Evolutionary conservation across 1,284 basidiomycete genomes (phyloP), one percentile per base, ranked within the genome.

Genomic region (Coniferiporia sulphurascens): DNA sequence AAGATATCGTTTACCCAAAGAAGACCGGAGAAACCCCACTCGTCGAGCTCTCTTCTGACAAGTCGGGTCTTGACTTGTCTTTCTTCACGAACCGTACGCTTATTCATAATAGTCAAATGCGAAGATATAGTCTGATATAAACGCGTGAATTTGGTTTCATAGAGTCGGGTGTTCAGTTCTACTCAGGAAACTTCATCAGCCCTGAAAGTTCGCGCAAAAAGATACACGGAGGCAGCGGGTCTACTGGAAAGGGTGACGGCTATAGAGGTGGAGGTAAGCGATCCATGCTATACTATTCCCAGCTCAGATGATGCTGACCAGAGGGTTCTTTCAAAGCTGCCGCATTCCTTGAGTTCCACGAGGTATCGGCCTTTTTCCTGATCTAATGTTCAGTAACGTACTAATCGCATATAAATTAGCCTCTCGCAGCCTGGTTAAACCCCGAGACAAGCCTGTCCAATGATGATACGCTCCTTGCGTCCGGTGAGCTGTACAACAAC

Each of bases 141-240:
- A 9, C n/a, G n/a, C 12, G n/a, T 52, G 32, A 22, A 58, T 38
- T 56, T 45, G n/a, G 57, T 38, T 34, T 52, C 17, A 21, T 49
- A 87, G 87, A 90, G 71, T 80, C 78, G 4, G 87, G 87, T 32
- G 78, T 86, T 44, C 88, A 89, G 78, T 84, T 88, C 66, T 90
- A 89, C 68, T 79, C 85, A 2, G 83, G 85, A 68, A 82, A 79
- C 59, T 72, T 80, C 51, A 72, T 83, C 10, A 70, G 76, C 52
- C 68, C 75, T 27, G 68, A 68, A 10, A 76, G 79, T 27, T 78
- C 83, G 43, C 77, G 83, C 52, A 89, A 90, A 75, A 83, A 80
- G 70, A 86, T 88, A 43, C 88, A 91, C 65, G 86, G 87, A 21
- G 87, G 87, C 1, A 82, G 81, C n/a, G 85, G 85, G 34, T 73